Base-by-base conservation (phyloP, 2,329 filamentous ascomycete species). In the Cyanodermella asteris region DNA sequence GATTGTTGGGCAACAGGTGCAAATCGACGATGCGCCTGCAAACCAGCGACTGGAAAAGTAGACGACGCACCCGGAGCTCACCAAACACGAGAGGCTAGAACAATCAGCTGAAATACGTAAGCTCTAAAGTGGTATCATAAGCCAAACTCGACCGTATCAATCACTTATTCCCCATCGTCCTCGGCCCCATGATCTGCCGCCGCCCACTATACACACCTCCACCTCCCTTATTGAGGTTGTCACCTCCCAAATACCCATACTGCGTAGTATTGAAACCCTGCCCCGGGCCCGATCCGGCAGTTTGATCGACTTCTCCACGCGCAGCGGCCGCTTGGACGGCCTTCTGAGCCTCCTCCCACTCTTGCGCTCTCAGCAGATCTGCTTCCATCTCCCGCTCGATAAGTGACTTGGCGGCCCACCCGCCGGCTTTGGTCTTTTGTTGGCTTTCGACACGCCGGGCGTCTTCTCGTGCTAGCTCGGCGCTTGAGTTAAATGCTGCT, bases 371-470 rank as follows among this genome's bases (percentile, higher is more conserved):
- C 38, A 69, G 62, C 10, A 66, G 57, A 38, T 72, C 67, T 12
- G 63, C 60, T 40, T 72, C 66, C 67, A 71, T 72, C 35, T 72
- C 67, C 6, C 65, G 59, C 38, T 71, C 65, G 4, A 72, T 51
- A 2, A 72, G 51, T 3, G 62, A 66, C n/a, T n/a, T n/a, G n/a
- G n/a, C 38, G 66, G 64, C 63, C 63, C 62, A 68, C 2, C 60
- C 62, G 12, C 56, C 59, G 8, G 61, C 61, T 32, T 60, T 60
- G 16, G 64, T 69, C 38, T 61, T 61, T 25, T 56, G 44, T 32
- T 68, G 64, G 1, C 61, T 55, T 1, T 56, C 56, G 3, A 52
- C 34, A 10, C 64, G 61, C 10, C 61, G 56, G 24, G 53, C n/a
- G n/a, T n/a, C n/a, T n/a, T n/a, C n/a, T n/a, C n/a, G n/a, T n/a